phyloP scores from a whole-genome alignment of 2,329 filamentous ascomycete genomes.

The Ceratocystis lukuohia region DNA sequence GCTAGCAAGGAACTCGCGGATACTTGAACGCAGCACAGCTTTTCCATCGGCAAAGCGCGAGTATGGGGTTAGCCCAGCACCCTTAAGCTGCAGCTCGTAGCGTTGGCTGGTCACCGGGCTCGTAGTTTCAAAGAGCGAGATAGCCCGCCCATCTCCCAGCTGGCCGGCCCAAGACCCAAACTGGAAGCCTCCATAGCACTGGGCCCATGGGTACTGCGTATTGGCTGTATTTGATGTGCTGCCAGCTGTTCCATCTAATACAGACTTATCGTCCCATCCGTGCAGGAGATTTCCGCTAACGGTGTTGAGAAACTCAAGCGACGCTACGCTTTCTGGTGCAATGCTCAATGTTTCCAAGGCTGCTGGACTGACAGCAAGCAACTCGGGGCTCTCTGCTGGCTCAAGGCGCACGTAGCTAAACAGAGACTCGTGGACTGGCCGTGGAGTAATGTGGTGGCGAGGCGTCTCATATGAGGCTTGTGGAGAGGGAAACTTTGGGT shows the following conservation, averaged over 20 bases:
- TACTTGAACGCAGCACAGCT: conserved; percentile 81
- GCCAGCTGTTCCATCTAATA: conserved; percentile 40
- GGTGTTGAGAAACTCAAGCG: conserved; percentile 60
- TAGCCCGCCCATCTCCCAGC: conserved; percentile 84
- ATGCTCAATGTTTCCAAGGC: conserved; percentile 76
- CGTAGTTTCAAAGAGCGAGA: conserved; percentile 81
- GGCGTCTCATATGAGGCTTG: conserved; percentile 68
- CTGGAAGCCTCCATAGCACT: conserved; percentile 82
- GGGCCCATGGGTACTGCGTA: conserved; percentile 73
- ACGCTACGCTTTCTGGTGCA: conserved; percentile 50
- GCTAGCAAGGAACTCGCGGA: conserved; percentile 85
- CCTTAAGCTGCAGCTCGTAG: conserved; percentile 90
- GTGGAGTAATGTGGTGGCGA: conserved; percentile 61
- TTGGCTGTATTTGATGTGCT: background rate
- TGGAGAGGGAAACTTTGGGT: conserved; percentile 67
- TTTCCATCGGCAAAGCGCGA: conserved; percentile 93
- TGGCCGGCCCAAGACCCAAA: conserved; percentile 90
- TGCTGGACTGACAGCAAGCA: conserved; percentile 65
- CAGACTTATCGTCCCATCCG: conserved; percentile 57
- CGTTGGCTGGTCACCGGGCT: conserved; percentile 57
- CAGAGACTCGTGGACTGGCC: conserved; percentile 69
- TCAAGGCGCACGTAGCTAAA: conserved; percentile 89
- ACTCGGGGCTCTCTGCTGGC: conserved; percentile 54
- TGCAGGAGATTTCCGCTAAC: conserved; percentile 73
- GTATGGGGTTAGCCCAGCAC: conserved; percentile 85